A percentile compares a stretch with the other conserved stretches of the same genome.
Evolutionary conservation across 2,329 filamentous ascomycete genomes (phyloP).

Genomic region (Gnomoniopsis sp.): DNA sequence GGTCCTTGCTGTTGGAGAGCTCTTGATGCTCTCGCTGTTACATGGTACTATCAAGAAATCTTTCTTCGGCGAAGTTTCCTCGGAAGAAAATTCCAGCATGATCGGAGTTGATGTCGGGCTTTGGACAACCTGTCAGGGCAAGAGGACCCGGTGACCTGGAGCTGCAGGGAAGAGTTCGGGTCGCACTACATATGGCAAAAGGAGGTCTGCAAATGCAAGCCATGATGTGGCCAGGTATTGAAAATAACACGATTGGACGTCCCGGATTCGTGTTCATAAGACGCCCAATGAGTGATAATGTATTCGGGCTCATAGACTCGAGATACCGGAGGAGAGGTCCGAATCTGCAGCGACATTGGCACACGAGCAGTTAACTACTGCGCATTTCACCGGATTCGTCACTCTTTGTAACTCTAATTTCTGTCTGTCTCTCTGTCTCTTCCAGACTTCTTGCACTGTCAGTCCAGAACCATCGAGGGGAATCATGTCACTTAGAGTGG

Average conservation of each 20-base stretch:
- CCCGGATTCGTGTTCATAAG: not conserved
- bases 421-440: no score
- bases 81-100: not conserved
- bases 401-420: no score
- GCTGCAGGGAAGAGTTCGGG: conserved; percentile 7
- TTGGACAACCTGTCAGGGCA: conserved; percentile 6
- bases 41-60: not conserved
- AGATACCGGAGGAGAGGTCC: not conserved
- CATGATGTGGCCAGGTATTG: conserved; percentile 1
- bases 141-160: conserved; percentile 11
- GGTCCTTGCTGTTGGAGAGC: not conserved
- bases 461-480: not conserved
- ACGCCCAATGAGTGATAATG: not conserved
- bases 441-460: not conserved
- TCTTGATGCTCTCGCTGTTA: not conserved
- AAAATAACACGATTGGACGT: conserved; percentile 3
- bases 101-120: not conserved
- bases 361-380: not conserved
- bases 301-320: not conserved
- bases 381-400: no score
- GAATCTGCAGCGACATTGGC: not conserved
- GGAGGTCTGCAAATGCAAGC: not conserved
- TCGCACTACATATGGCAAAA: conserved; percentile 3
- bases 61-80: not conserved
- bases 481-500: not conserved